These are phyloP conservation scores for Dactylonectria macrodidyma DNA, from an alignment of 2,329 filamentous ascomycete species.

Conservation along the genomic window DNA sequence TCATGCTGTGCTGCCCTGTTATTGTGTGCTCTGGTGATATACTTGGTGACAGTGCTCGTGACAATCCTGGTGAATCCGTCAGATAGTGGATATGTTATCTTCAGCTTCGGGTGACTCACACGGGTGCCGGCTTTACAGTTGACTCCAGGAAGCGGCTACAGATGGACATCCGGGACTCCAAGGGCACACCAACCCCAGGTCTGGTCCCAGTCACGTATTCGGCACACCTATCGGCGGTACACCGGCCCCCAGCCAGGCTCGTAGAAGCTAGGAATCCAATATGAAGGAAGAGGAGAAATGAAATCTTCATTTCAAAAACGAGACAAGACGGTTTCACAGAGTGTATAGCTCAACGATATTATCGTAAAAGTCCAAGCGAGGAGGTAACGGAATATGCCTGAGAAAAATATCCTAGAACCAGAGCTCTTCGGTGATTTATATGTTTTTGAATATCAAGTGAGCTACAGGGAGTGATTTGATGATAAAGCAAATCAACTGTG, in stretches of 20 bases:
- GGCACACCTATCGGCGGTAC: constrained; percentile 35
- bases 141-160: constrained; percentile 33
- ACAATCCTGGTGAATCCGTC: constrained; percentile 26
- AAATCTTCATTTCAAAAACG: constrained; percentile 21
- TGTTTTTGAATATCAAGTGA: not conserved
- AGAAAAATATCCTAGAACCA: not conserved
- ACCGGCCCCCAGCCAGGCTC: constrained; percentile 19
- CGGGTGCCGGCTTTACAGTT: constrained; percentile 31
- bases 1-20: constrained; percentile 8
- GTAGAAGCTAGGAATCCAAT: constrained; percentile 9
- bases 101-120: constrained; percentile 26
- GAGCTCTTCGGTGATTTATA: constrained; percentile 19
- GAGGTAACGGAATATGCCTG: not conserved
- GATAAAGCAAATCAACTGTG: not conserved
- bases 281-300: constrained; percentile 6
- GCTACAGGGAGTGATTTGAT: not conserved
- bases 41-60: constrained; percentile 34
- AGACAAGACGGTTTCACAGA: not conserved
- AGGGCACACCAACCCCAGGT: constrained; percentile 29
- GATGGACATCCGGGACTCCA: constrained; percentile 30
- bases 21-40: constrained; percentile 16
- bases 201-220: constrained; percentile 37
- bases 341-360: not conserved
- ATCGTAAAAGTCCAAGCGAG: not conserved
- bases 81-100: constrained; percentile 5